Evolutionary conservation across 345 rosid species (phyloP), one percentile per base, ranked within the genome.

Genomic region (Lepidium aucheri): DNA sequence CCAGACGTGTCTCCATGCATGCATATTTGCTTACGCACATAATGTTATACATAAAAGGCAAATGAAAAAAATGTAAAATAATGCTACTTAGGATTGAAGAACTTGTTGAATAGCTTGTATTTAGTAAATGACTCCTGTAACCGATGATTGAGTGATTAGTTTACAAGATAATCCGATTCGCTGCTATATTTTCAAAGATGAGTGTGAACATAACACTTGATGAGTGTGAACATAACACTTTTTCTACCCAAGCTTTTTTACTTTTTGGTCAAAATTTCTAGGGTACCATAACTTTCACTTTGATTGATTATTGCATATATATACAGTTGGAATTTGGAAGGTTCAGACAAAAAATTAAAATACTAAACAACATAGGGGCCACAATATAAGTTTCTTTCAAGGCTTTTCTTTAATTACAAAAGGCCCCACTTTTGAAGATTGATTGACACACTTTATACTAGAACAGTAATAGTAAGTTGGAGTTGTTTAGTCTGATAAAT

Each of bases 1-100:
- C 54, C 1, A 55, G 13, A 55, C 71, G 71, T 67, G 71, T 30
- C 71, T 67, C 38, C 60, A 53, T 67, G 71, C 71, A 55, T 67
- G 53, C 39, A 44, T 13, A 9, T 50, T 67, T 34, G 38, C 71
- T 54, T 67, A 67, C 51, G 35, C 47, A 24, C 38, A 7, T 40
- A 20, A 1, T 20, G 22, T 20, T 20, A 20, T 2, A 20, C 22
- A 20, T 20, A 20, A 20, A 20, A n/a, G n/a, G n/a, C n/a, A n/a
- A n/a, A n/a, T n/a, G n/a, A n/a, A n/a, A n/a, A n/a, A n/a, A n/a
- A n/a, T n/a, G n/a, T n/a, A n/a, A n/a, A n/a, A n/a, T n/a, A n/a
- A n/a, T n/a, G n/a, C n/a, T n/a, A n/a, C n/a, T n/a, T n/a, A n/a
- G n/a, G n/a, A n/a, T n/a, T n/a, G n/a, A n/a, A n/a, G n/a, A n/a